Percentiles rank a stretch among this genome's conserved stretches.
phyloP scores from a whole-genome alignment of 805 yeast genomes.

The Candida easanensis region DNA sequence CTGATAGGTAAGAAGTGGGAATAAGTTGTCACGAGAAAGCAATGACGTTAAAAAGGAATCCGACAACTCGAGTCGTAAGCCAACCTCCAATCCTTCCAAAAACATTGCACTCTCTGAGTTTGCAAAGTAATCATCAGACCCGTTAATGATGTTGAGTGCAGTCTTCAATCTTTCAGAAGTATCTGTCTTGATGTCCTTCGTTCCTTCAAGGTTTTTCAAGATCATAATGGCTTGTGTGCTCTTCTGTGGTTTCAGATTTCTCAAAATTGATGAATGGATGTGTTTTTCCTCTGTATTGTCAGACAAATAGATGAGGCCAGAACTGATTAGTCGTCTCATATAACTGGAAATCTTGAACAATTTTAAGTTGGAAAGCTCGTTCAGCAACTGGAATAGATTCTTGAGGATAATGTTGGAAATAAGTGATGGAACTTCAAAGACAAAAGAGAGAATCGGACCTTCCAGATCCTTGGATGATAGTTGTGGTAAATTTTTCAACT shows the following conservation, averaged over 20 bases:
- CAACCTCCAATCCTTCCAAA: slow-evolving; percentile 25
- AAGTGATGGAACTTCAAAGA: slow-evolving; percentile 30
- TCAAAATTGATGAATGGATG: slow-evolving; percentile 54
- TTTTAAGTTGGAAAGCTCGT: slow-evolving; percentile 38
- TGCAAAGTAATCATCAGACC: slow-evolving; percentile 23
- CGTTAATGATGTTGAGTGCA: slow-evolving; percentile 32
- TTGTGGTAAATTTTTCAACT: slow-evolving; percentile 12
- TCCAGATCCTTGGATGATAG: slow-evolving; percentile 33
- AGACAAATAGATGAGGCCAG: slow-evolving; percentile 71
- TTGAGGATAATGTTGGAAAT: slow-evolving; percentile 32
- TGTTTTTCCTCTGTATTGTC: slow-evolving; percentile 48
- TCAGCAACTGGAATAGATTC: slow-evolving; percentile 43
- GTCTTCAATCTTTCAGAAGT: slow-evolving; percentile 28
- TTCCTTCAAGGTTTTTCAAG: slow-evolving; percentile 44
- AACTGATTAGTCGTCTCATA: slow-evolving; percentile 75
- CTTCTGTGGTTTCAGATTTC: slow-evolving; percentile 53
- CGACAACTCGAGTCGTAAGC: slow-evolving; percentile 33
- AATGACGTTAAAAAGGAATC: slow-evolving; percentile 30
- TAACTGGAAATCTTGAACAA: slow-evolving; percentile 54
- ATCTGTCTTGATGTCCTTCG: slow-evolving; percentile 29
- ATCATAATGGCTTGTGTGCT: slow-evolving; percentile 56
- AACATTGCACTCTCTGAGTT: slow-evolving; percentile 20
- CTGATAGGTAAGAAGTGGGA: slow-evolving; percentile 36
- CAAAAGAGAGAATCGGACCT: slow-evolving; percentile 32
- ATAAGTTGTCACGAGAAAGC: slow-evolving; percentile 29